Evolutionary conservation across 2,329 filamentous ascomycete species (phyloP).

Genomic region (Periconia sp.): DNA sequence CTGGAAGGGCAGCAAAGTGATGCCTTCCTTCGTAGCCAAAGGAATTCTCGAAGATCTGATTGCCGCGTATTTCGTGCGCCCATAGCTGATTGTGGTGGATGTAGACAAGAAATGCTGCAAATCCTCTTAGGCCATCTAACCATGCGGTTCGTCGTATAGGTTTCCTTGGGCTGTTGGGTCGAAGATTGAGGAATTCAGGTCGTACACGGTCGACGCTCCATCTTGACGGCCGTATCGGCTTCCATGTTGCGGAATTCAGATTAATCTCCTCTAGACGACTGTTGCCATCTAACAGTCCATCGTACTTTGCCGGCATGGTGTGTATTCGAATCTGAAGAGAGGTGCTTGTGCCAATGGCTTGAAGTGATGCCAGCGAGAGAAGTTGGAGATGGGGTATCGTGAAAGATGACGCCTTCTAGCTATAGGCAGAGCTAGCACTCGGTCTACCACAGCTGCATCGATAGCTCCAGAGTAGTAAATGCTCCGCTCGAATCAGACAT

Average conservation of each 20-base stretch:
- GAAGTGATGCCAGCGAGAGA: background rate
- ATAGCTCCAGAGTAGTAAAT: background rate
- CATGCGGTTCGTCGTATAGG: conserved; percentile 36
- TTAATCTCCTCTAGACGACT: conserved; percentile 30
- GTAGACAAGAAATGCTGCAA: conserved; percentile 71
- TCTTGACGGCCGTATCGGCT: conserved; percentile 28
- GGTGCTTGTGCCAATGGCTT: background rate
- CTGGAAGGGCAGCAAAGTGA: conserved; percentile 48
- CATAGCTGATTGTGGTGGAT: conserved; percentile 58
- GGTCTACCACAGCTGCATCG: background rate
- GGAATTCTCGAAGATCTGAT: conserved; percentile 49
- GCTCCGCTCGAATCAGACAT: background rate
- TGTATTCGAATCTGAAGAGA: background rate
- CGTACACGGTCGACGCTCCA: conserved; percentile 40
- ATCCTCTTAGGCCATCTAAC: conserved; percentile 70
- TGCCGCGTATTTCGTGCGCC: conserved; percentile 56
- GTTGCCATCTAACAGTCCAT: conserved; percentile 36
- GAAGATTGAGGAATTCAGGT: conserved; percentile 35
- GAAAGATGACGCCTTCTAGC: background rate
- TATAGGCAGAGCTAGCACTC: too few relatives aligned
- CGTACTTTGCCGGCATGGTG: conserved; percentile 36
- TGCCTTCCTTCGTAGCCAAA: conserved; percentile 39
- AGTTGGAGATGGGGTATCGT: background rate
- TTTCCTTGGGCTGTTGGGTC: conserved; percentile 26
- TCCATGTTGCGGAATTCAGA: conserved; percentile 32